Base-by-base conservation (phyloP, 371 early-diverging fungal genomes). In the Mucor velutinosus region DNA sequence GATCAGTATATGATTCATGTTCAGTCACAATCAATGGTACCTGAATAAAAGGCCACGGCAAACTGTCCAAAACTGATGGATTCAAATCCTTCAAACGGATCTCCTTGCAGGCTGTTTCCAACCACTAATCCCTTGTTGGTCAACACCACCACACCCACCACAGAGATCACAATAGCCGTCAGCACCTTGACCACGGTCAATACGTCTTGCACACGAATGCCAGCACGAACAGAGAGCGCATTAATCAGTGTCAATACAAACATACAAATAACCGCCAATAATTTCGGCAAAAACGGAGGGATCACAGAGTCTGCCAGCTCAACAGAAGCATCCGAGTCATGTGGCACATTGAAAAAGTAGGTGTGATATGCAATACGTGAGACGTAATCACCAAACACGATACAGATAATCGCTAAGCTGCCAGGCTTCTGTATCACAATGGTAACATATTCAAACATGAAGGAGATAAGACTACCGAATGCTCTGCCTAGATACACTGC, bases 151-250 rank as follows among this genome's bases (percentile, higher is more conserved):
- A 95, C 72, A 1, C 96, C 97, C 1, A 88, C 84, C 32, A 90
- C 66, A 7, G 91, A 91, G 56, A 97, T 94, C 7, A 92, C 79
- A 17, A 90, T 67, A 2, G 96, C 85, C 0, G 94, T 87, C 6
- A 89, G 67, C n/a, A 96, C 81, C 73, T 96, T 96, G 56, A 94
- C 75, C 4, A 87, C 77, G 0, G 96, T 94, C 47, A 97, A 85
- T 0, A 93, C 51, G 73, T 94, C 92, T 69, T 95, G 94, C 5
- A 95, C 88, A 35, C 88, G 76, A 66, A 92, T 85, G 58, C 91
- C 94, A 57, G 92, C 76, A 6, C 86, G 80, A 12, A 92, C 87
- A 14, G 93, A 92, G 37, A 92, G 67, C 23, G 87, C 85, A 77
- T 95, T 94, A 35, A 94, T 78, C 17, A 84, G 64, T 17, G 94